phyloP scores from a whole-genome alignment of 768 basidiomycete species.

The Trametes maxima region DNA sequence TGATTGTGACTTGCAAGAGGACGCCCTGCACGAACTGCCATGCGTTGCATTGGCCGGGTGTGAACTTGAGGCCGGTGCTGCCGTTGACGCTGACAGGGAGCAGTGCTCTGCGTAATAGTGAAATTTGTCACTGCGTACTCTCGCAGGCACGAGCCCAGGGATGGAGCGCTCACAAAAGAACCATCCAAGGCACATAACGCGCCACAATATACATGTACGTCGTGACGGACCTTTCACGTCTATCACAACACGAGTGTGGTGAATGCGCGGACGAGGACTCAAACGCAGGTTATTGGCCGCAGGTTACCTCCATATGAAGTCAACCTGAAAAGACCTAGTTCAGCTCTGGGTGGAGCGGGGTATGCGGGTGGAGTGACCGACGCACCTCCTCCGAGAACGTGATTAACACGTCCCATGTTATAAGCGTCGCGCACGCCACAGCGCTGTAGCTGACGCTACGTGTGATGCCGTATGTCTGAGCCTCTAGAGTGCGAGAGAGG shows the following conservation, averaged over 20 bases:
- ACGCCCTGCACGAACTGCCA: conserved; percentile 30
- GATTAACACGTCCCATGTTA: conserved; percentile 22
- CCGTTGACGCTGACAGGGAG: conserved; percentile 30
- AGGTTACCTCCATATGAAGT: conserved; percentile 30
- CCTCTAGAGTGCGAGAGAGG: background rate
- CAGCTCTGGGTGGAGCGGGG: background rate
- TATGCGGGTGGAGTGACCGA: background rate
- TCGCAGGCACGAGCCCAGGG: background rate
- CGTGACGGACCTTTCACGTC: conserved; percentile 27
- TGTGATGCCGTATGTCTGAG: background rate
- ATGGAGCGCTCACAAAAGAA: conserved; percentile 23
- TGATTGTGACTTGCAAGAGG: conserved; percentile 27
- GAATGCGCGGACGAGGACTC: background rate
- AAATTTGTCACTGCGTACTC: background rate
- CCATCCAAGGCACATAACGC: conserved; percentile 28
- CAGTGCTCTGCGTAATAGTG: conserved; percentile 19
- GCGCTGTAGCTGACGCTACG: conserved; percentile 17
- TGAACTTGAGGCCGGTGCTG: conserved; percentile 25
- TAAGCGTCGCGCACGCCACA: conserved; percentile 18
- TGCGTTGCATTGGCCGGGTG: conserved; percentile 16
- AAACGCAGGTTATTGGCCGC: no score
- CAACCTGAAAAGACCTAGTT: conserved; percentile 16
- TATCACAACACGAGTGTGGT: background rate
- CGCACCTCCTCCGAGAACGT: conserved; percentile 22
- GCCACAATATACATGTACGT: conserved; percentile 27